Evolutionary conservation across 1,284 basidiomycete genomes (phyloP), one percentile per base, ranked within the genome.

Genomic region (Neonothopanus nambi): DNA sequence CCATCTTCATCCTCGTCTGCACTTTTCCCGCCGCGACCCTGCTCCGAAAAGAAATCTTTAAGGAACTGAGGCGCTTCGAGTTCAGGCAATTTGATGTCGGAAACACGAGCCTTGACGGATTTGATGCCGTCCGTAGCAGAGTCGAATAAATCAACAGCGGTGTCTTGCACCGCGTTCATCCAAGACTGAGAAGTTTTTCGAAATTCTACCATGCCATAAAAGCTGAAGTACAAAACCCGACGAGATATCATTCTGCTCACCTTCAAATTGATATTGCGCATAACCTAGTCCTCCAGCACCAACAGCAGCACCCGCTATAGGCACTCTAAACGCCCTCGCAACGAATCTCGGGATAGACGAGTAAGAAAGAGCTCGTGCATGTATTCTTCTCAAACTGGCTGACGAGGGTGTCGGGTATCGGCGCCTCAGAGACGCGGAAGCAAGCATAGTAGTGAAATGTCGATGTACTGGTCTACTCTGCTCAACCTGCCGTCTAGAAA

Each of bases 251-350:
- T 17, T 23, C 44, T 8, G 70, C 83, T 60, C 57, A 92, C 93
- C 91, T 76, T 97, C 93, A 63, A 95, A 86, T 73, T 93, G 93
- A 76, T 94, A 95, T 67, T 94, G 94, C 15, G 92, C 93, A 70
- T 95, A 96, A 5, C 90, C 91, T 53, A 95, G 74, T 0, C 91
- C 88, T n/a, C 94, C 93, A 1, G 89, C 93, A 11, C 93, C 93
- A 20, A 93, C 82, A 0, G 91, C 91, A 20, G 85, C 88, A 12
- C 89, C 91, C 28, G 91, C 93, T 57, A 93, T 79, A 30, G 93
- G 93, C 1, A 95, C 84, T 48, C 88, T 78, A 65, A 95, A 93
- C 0, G 92, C 93, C 39, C 91, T 78, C 0, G 87, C 84, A 43
- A 95, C 81, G 60, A 95, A 89, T 57, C 84, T 77, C 12, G 93